A percentile compares a stretch with the other conserved stretches of the same genome.
These are phyloP conservation scores for Asterophora parasitica DNA, from an alignment of 768 basidiomycete genomes.

Conservation along the genomic window DNA sequence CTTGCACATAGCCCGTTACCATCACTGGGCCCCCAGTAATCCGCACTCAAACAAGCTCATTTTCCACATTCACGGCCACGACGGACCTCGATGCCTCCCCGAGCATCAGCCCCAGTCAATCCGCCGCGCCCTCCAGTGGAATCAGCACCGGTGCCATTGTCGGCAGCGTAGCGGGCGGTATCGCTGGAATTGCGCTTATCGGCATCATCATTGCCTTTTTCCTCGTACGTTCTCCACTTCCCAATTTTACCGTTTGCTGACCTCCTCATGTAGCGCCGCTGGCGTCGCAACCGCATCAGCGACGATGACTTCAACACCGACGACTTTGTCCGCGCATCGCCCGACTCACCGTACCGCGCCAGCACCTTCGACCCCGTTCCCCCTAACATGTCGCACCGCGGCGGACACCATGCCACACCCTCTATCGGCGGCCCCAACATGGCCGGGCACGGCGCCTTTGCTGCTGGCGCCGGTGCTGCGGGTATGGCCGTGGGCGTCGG, in stretches of 20 bases:
- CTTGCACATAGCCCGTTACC: slow-evolving; percentile 14
- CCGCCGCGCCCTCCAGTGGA: slow-evolving; percentile 16
- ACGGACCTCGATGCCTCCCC: slow-evolving; percentile 7
- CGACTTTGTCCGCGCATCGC: slow-evolving; percentile 18
- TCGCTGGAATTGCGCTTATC: slow-evolving; percentile 32
- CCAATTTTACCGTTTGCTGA: neutral
- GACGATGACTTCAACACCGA: slow-evolving; percentile 34
- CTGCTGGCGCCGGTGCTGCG: neutral
- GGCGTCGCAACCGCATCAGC: slow-evolving; percentile 25
- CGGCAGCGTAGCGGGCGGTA: slow-evolving; percentile 33
- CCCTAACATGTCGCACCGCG: slow-evolving; percentile 25
- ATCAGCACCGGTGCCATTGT: slow-evolving; percentile 39
- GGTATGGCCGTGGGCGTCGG: neutral
- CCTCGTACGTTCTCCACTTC: slow-evolving; percentile 27
- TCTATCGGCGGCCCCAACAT: slow-evolving; percentile 30
- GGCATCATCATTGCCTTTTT: slow-evolving; percentile 35
- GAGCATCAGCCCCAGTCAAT: slow-evolving; percentile 15
- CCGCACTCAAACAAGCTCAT: slow-evolving; percentile 18
- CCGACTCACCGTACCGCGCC: slow-evolving; percentile 19
- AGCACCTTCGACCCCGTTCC: slow-evolving; percentile 22
- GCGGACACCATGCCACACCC: slow-evolving; percentile 20
- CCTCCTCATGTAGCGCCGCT: slow-evolving; percentile 29
- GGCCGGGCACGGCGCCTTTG: slow-evolving; percentile 37
- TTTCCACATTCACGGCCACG: slow-evolving; percentile 13
- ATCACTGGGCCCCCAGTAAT: slow-evolving; percentile 13